phyloP scores from a whole-genome alignment of 352 stramenopile species.

The Pythium insidiosum region DNA sequence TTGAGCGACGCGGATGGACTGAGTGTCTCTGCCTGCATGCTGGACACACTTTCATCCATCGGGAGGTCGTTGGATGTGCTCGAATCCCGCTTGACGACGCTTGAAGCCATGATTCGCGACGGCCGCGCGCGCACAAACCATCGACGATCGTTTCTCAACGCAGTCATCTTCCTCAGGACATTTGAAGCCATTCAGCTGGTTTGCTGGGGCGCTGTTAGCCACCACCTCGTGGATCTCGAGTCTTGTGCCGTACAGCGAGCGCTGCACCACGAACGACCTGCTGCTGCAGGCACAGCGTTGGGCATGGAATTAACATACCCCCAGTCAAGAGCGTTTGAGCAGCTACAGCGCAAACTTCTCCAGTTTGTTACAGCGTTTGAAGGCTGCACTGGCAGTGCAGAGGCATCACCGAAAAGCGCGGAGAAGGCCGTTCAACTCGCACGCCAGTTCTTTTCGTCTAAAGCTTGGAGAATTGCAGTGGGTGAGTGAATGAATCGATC shows the following conservation, averaged over 20 bases:
- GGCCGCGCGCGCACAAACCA: conserved; percentile 52
- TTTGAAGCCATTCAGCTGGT: conserved; percentile 36
- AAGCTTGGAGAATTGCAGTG: conserved; percentile 2
- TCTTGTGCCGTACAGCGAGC: conserved; percentile 5
- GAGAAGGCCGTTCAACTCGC: conserved; percentile 51
- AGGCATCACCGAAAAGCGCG: conserved; percentile 34
- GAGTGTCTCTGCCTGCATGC: conserved; percentile 50
- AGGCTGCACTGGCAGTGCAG: conserved; percentile 35
- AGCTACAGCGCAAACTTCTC: conserved; percentile 49
- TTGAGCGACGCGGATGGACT: conserved; percentile 49
- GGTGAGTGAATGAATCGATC: no score
- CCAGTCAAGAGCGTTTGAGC: conserved; percentile 19
- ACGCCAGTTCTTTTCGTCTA: conserved; percentile 34
- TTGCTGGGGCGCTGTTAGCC: conserved; percentile 31
- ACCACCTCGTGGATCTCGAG: conserved; percentile 39
- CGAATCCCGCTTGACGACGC: conserved; percentile 18
- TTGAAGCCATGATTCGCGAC: conserved; percentile 23
- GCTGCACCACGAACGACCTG: neutral
- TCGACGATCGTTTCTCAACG: conserved; percentile 43
- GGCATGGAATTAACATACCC: conserved; percentile 4
- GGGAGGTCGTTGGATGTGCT: conserved; percentile 30
- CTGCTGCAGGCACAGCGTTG: neutral
- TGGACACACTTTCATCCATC: conserved; percentile 39
- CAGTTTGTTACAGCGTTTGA: conserved; percentile 66
- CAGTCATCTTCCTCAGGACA: conserved; percentile 34